phyloP scores from a whole-genome alignment of 352 stramenopile species.

The Phytopythium vexans region DNA sequence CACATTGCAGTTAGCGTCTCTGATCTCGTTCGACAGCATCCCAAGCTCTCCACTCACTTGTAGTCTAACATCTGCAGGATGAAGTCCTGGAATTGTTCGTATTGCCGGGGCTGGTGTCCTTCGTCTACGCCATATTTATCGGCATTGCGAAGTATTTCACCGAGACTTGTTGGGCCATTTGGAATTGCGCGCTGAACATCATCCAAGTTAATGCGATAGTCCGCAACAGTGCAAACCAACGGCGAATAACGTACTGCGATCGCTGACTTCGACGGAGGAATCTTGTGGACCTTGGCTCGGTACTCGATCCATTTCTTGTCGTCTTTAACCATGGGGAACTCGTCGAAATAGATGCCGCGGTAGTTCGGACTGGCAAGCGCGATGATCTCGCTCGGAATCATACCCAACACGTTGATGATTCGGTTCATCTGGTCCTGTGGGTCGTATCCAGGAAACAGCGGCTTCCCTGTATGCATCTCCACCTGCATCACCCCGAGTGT shows the following conservation, averaged over 20 bases:
- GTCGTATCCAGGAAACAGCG: conserved; percentile 95
- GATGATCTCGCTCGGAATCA: conserved; percentile 92
- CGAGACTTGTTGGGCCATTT: conserved; percentile 38
- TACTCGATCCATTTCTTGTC: conserved; percentile 60
- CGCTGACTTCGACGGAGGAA: conserved; percentile 23
- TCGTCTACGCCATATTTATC: conserved; percentile 38
- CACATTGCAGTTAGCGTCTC: neutral
- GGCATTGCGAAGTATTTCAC: conserved; percentile 56
- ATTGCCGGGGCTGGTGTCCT: conserved; percentile 81
- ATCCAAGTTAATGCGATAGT: conserved; percentile 5
- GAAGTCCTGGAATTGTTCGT: conserved; percentile 92
- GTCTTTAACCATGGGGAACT: conserved; percentile 60
- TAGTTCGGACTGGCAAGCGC: conserved; percentile 78
- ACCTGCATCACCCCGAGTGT: conserved; percentile 16
- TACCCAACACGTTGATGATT: conserved; percentile 94
- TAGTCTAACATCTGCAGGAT: conserved; percentile 95
- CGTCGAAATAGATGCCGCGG: conserved; percentile 91
- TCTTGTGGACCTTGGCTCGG: conserved; percentile 63
- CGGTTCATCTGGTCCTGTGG: conserved; percentile 97
- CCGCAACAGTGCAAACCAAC: conserved; percentile 2
- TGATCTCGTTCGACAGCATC: neutral
- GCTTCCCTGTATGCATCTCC: conserved; percentile 98
- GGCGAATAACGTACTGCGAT: conserved; percentile 23
- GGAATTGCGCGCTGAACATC: conserved; percentile 16
- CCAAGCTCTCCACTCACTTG: conserved; percentile 53